These are phyloP conservation scores for Aspergillus thermomutatus DNA, from an alignment of 2,329 filamentous ascomycete genomes.

Conservation along the genomic window DNA sequence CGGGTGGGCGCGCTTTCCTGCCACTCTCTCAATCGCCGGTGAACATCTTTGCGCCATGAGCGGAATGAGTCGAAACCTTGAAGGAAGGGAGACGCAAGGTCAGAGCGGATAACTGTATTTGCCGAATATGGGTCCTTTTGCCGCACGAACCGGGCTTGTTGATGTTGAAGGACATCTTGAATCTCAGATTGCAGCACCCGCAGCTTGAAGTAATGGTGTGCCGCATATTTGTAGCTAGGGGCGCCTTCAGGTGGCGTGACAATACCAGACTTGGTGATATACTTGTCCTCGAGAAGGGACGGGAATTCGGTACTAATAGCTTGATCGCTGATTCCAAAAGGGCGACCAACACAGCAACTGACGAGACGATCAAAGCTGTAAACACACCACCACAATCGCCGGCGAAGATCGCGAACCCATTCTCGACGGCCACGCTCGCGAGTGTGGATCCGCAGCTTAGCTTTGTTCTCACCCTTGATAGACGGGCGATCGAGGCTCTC, in stretches of 20 bases:
- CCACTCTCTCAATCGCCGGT: constrained; percentile 79
- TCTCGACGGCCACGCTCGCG: constrained; percentile 67
- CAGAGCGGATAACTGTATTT: constrained; percentile 73
- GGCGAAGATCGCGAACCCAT: constrained; percentile 80
- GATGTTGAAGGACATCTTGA: constrained; percentile 86
- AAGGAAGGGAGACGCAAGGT: constrained; percentile 80
- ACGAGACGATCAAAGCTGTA: constrained; percentile 95
- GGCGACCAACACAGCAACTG: constrained; percentile 86
- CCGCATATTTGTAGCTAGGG: constrained; percentile 84
- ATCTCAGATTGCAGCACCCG: constrained; percentile 91
- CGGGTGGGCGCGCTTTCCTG: constrained; percentile 76
- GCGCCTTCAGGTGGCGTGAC: constrained; percentile 57
- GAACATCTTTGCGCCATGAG: constrained; percentile 84
- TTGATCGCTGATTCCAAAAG: constrained; percentile 93
- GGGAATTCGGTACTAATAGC: constrained; percentile 95
- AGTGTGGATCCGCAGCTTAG: constrained; percentile 42
- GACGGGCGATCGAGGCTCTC: constrained; percentile 25
- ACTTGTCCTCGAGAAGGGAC: constrained; percentile 80
- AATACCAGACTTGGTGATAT: constrained; percentile 79
- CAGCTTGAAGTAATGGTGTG: constrained; percentile 88
- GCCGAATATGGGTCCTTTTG: constrained; percentile 60
- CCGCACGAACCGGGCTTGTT: constrained; percentile 78
- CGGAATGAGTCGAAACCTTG: constrained; percentile 80
- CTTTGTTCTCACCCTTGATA: constrained; percentile 18
- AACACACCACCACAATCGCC: constrained; percentile 93